A percentile compares a stretch with the other conserved stretches of the same genome.
Conservation (phyloP, 768 basidiomycete species). For the Rhodotorula sphaerocarpa region DNA sequence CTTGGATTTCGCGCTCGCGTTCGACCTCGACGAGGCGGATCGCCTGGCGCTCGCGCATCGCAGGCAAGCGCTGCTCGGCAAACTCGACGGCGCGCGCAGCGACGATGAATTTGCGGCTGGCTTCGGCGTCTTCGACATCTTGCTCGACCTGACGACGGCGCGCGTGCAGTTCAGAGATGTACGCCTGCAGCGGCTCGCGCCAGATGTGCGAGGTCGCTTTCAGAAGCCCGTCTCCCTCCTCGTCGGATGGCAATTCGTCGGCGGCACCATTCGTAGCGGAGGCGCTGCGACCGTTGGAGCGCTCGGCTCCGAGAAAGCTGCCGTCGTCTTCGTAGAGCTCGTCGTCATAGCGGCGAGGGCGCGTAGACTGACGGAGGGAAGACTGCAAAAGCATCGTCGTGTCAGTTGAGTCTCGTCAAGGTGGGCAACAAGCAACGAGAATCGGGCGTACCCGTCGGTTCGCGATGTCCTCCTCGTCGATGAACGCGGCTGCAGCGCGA, state of each 20-base stretch:
- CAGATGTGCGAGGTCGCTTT: conserved; percentile 32
- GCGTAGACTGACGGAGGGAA: conserved; percentile 20
- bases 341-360: conserved; percentile 30
- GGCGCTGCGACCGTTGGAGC: neutral
- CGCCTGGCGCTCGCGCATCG: conserved; percentile 27
- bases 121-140: conserved; percentile 22
- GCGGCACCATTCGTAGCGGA: neutral
- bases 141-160: conserved; percentile 20
- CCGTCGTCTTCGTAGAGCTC: conserved; percentile 23
- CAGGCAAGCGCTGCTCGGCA: conserved; percentile 14
- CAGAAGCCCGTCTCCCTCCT: conserved; percentile 27
- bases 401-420: too few species aligned
- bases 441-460: neutral
- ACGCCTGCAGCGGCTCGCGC: conserved; percentile 30
- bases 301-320: neutral
- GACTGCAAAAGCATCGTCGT: neutral
- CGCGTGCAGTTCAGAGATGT: conserved; percentile 19
- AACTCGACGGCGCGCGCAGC: conserved; percentile 24
- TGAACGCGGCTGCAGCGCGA: conserved; percentile 13
- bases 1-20: neutral
- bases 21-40: conserved; percentile 9
- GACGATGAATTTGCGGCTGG: conserved; percentile 23
- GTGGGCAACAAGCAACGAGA: too few species aligned
- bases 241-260: conserved; percentile 23
- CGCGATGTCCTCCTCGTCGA: conserved; percentile 19